phyloP scores from a whole-genome alignment of 768 basidiomycete species.

The Amanita thiersii region DNA sequence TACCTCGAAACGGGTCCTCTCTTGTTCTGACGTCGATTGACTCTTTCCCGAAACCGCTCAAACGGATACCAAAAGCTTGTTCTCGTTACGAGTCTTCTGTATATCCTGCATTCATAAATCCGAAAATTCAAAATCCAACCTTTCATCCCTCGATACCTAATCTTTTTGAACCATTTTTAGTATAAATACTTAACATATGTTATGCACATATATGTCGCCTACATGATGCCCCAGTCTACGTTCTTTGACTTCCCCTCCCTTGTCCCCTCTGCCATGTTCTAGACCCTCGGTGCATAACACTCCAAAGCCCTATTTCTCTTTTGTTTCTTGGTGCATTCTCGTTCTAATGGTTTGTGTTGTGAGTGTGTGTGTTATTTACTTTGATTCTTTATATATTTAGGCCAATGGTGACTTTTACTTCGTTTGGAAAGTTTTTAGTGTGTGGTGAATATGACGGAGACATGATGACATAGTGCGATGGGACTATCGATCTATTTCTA shows the following conservation, averaged over 20 bases:
- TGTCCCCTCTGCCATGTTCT: neutral
- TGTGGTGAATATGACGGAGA: too few species aligned
- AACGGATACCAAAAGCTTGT: too few species aligned
- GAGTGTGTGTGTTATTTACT: neutral
- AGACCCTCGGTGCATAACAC: neutral
- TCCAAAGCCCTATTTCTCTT: neutral
- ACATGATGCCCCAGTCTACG: neutral
- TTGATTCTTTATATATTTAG: too few species aligned
- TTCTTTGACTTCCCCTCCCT: slow-evolving; percentile 3
- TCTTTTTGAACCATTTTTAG: neutral
- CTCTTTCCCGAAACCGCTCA: too few species aligned
- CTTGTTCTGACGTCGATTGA: too few species aligned
- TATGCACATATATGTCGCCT: neutral
- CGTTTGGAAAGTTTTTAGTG: too few species aligned
- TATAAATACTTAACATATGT: neutral
- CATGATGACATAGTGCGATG: too few species aligned
- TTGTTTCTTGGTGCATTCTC: neutral
- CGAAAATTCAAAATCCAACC: neutral
- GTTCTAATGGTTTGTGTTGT: neutral
- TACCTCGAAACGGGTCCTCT: too few species aligned
- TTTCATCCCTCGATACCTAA: slow-evolving; percentile 2
- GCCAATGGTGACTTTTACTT: too few species aligned
- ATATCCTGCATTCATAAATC: too few species aligned
- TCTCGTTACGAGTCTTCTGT: too few species aligned
- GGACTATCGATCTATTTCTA: too few species aligned